Conservation (phyloP, 495 filamentous ascomycete genomes). For the Patellaria atrata region DNA sequence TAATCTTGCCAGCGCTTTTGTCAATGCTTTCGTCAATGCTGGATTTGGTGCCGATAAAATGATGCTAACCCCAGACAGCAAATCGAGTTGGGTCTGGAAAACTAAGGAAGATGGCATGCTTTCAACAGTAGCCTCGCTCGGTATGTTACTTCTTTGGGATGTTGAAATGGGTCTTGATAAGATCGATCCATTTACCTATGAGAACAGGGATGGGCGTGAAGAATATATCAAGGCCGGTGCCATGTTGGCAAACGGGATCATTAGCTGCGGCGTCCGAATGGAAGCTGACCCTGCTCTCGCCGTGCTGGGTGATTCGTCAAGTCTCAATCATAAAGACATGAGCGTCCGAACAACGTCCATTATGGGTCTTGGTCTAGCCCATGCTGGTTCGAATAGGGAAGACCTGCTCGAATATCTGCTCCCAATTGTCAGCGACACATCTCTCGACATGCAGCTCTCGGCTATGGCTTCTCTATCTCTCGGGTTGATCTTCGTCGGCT, state of each 20-base stretch:
- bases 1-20: constrained; percentile 90
- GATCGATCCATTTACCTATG: constrained; percentile 85
- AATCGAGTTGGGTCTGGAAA: constrained; percentile 95
- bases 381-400: constrained; percentile 82
- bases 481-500: constrained; percentile 85
- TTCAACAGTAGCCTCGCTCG: constrained; percentile 84
- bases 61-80: constrained; percentile 74
- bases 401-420: constrained; percentile 66
- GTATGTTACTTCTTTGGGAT: constrained; percentile 82
- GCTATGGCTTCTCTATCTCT: constrained; percentile 90
- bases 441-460: constrained; percentile 81
- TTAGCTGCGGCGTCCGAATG: constrained; percentile 78
- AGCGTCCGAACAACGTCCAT: constrained; percentile 67
- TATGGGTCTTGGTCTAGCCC: constrained; percentile 90
- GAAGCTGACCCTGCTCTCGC: constrained; percentile 82
- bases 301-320: constrained; percentile 63
- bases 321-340: constrained; percentile 58
- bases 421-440: constrained; percentile 71
- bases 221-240: constrained; percentile 82
- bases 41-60: constrained; percentile 93
- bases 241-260: constrained; percentile 76
- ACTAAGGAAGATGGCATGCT: constrained; percentile 97
- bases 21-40: constrained; percentile 92
- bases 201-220: no score
- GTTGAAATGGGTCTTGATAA: constrained; percentile 77